A percentile compares a stretch with the other conserved stretches of the same genome.
Evolutionary conservation across 306 rosid species (phyloP).

Genomic region (Vigna trinervia): DNA sequence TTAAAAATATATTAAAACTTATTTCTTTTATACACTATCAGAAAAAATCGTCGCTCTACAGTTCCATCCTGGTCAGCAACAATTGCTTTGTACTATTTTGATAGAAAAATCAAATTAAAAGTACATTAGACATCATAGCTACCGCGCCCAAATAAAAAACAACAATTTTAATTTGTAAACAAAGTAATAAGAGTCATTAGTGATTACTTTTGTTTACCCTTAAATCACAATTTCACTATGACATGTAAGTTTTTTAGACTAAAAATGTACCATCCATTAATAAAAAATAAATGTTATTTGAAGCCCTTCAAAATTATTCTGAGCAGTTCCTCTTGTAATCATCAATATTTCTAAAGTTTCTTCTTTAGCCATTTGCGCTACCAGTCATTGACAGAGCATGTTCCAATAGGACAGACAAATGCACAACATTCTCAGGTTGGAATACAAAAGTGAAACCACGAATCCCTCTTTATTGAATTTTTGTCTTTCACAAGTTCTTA

Average conservation of each 20-base stretch:
- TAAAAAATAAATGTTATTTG: not conserved
- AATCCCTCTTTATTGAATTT: not conserved
- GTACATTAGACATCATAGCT: too few relatives aligned
- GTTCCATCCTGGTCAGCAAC: slow-evolving; percentile 85
- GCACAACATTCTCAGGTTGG: not conserved
- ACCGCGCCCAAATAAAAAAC: too few relatives aligned
- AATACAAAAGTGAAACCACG: slow-evolving; percentile 4
- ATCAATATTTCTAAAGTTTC: not conserved
- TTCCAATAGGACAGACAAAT: not conserved
- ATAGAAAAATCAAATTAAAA: too few relatives aligned
- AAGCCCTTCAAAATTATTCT: not conserved
- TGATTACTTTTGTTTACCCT: too few relatives aligned
- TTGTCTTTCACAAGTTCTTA: not conserved
- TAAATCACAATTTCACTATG: too few relatives aligned
- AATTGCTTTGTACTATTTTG: too few relatives aligned
- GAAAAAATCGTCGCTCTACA: slow-evolving; percentile 21
- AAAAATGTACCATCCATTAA: not conserved
- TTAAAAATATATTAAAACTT: too few relatives aligned
- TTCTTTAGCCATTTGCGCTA: not conserved
- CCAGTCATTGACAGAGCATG: not conserved
- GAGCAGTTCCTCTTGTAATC: not conserved
- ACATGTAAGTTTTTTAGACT: too few relatives aligned
- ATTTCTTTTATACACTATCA: too few relatives aligned
- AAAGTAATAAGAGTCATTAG: too few relatives aligned
- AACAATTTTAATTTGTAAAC: too few relatives aligned